Evolutionary conservation across 179 eudicot genomes (phyloP), one percentile per base, ranked within the genome.

Genomic region (Nepenthes alata): DNA sequence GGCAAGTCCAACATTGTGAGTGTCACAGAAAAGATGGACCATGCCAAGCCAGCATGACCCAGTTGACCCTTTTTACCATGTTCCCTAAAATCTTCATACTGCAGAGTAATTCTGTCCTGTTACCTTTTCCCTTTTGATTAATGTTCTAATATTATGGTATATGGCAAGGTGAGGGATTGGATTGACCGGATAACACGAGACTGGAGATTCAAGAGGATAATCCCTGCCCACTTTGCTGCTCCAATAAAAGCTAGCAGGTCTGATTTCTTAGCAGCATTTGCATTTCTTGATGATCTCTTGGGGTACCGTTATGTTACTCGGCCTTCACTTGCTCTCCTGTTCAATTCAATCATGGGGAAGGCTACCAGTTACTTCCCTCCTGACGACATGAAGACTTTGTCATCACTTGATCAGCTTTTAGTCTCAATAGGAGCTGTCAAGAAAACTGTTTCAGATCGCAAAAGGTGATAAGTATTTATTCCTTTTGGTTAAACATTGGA

Each of bases 371-470:
- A 89, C 73, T 91, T 91, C 63, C 96, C 98, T 11, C 96, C 96
- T 0, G 98, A 91, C 67, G 98, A 91, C 67, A 91, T 91, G 98
- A 89, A 75, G 78, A 91, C 96, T 36, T 69, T 91, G 35, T 89
- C 98, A 4, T 89, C 96, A 37, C 95, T 91, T 49, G 98, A 91
- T 61, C 78, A 89, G 67, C 89, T 91, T 64, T 69, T 91, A 72
- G 98, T 91, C 70, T 91, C 96, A 0, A 85, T 91, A n/a, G 96
- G 98, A 71, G 98, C 86, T 15, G 98, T 91, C 13, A 91, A 89
- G 81, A 91, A 88, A 71, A 91, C 98, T 11, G 98, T 89, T 8
- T 91, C 96, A 2, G 95, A 96, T 39, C 80, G 85, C 37, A 88
- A 81, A 70, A 71, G 80, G 74, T 78, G 82, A 89, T 7, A 41